These are phyloP conservation scores for Kwoniella heveanensis DNA, from an alignment of 768 basidiomycete genomes.

Conservation along the genomic window DNA sequence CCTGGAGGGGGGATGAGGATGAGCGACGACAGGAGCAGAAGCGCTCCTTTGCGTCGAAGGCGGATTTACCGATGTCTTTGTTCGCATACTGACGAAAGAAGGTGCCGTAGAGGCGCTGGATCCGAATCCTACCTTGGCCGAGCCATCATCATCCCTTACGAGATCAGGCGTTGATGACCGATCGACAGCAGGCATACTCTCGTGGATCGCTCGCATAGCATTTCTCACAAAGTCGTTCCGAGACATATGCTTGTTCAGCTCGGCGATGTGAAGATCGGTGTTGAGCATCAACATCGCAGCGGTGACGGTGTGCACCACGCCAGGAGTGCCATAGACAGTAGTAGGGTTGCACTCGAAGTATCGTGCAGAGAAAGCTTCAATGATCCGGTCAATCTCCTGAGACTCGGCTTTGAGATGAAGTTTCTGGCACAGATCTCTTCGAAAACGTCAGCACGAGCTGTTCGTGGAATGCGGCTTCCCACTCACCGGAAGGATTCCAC, in stretches of 20 bases:
- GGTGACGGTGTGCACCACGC: constrained; percentile 90
- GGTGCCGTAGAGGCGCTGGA: constrained; percentile 20
- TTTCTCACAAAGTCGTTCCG: constrained; percentile 87
- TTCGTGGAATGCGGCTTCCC: not conserved
- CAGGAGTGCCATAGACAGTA: constrained; percentile 76
- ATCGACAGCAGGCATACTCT: constrained; percentile 64
- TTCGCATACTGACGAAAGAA: constrained; percentile 13
- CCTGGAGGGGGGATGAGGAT: constrained; percentile 10
- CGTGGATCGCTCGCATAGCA: constrained; percentile 81
- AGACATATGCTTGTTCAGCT: constrained; percentile 85
- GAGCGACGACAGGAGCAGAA: constrained; percentile 32
- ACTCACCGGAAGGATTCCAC: constrained; percentile 84
- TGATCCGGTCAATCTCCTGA: constrained; percentile 94
- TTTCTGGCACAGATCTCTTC: constrained; percentile 82
- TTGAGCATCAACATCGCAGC: constrained; percentile 93
- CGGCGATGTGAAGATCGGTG: constrained; percentile 96
- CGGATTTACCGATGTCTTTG: constrained; percentile 15
- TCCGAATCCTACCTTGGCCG: constrained; percentile 10
- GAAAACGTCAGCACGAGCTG: not conserved
- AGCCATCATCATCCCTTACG: constrained; percentile 65
- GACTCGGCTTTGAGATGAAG: constrained; percentile 93
- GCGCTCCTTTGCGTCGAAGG: constrained; percentile 31
- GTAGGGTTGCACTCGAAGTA: constrained; percentile 90
- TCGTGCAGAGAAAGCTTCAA: constrained; percentile 84
- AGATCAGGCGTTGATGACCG: constrained; percentile 62